Evolutionary conservation across 2,329 filamentous ascomycete genomes (phyloP).

Genomic region (Ophiostoma sp.): DNA sequence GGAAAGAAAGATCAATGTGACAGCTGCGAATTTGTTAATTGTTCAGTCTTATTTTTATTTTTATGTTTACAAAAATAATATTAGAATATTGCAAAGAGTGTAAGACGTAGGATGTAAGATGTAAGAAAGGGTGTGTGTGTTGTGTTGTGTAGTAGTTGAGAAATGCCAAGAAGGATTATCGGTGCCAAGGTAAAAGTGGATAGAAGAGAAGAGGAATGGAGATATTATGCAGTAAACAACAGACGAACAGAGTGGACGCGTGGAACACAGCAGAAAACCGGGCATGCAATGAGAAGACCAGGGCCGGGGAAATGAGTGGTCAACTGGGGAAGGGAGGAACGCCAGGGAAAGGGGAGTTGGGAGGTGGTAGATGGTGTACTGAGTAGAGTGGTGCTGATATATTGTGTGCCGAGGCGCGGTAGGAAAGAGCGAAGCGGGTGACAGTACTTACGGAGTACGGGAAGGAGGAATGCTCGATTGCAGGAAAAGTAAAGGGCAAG

Average conservation of each 20-base stretch:
- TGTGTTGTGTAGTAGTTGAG: neutral
- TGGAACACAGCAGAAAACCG: neutral
- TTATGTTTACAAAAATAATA: too few species aligned
- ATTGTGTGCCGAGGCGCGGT: neutral
- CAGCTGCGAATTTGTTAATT: neutral
- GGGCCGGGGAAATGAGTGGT: neutral
- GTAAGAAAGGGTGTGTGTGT: neutral
- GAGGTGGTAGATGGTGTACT: neutral
- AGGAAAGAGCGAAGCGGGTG: neutral
- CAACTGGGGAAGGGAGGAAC: neutral
- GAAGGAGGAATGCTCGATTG: neutral
- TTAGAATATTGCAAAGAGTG: neutral
- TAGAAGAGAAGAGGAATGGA: neutral
- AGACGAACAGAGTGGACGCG: neutral
- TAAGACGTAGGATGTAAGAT: neutral
- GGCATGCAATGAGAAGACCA: neutral
- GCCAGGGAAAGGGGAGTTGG: constrained; percentile 4
- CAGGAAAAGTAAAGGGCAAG: neutral
- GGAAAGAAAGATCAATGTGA: neutral
- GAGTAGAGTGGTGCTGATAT: neutral
- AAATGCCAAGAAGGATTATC: constrained; percentile 8
- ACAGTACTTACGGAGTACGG: neutral
- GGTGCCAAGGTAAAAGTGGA: neutral
- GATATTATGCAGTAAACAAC: neutral
- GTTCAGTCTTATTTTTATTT: neutral